Conservation (phyloP, 257 asterid species). For the Capsicum pubescens region DNA sequence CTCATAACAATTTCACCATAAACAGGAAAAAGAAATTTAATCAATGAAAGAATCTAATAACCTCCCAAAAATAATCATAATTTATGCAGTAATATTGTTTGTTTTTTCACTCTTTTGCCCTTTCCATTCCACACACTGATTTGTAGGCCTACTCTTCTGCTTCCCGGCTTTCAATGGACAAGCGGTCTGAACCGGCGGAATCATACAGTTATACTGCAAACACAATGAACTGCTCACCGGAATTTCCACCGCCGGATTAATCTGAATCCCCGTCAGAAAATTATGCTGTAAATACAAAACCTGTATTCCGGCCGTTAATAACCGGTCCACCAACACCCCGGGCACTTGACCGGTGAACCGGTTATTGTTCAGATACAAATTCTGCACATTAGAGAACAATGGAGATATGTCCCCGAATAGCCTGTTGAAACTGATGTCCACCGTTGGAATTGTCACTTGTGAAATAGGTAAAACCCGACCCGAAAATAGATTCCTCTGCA, state of each 20-base stretch:
- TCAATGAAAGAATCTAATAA: conserved; percentile 6
- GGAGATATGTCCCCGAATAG: conserved; percentile 81
- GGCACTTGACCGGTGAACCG: conserved; percentile 93
- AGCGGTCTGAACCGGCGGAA: conserved; percentile 76
- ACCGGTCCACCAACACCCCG: conserved; percentile 66
- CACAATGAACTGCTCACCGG: conserved; percentile 83
- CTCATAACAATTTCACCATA: conserved; percentile 14
- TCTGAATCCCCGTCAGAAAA: conserved; percentile 81
- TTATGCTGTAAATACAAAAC: conserved; percentile 81
- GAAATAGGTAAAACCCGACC: conserved; percentile 64
- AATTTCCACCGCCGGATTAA: conserved; percentile 77
- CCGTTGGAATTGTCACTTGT: conserved; percentile 66
- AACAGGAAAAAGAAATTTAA: conserved; percentile 4
- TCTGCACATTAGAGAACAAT: conserved; percentile 70
- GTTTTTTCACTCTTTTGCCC: conserved; percentile 46
- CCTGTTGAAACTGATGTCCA: conserved; percentile 87
- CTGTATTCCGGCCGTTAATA: conserved; percentile 62
- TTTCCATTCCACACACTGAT: conserved; percentile 78
- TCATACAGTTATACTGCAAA: conserved; percentile 93
- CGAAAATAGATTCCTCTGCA: conserved; percentile 72
- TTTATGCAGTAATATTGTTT: conserved; percentile 28
- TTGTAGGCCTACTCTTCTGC: conserved; percentile 84
- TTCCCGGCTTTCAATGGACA: conserved; percentile 88
- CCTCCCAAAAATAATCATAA: background rate
- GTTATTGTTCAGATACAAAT: conserved; percentile 80